These are phyloP conservation scores for Nicotiana noctiflora DNA, from an alignment of 257 asterid species.

Conservation along the genomic window DNA sequence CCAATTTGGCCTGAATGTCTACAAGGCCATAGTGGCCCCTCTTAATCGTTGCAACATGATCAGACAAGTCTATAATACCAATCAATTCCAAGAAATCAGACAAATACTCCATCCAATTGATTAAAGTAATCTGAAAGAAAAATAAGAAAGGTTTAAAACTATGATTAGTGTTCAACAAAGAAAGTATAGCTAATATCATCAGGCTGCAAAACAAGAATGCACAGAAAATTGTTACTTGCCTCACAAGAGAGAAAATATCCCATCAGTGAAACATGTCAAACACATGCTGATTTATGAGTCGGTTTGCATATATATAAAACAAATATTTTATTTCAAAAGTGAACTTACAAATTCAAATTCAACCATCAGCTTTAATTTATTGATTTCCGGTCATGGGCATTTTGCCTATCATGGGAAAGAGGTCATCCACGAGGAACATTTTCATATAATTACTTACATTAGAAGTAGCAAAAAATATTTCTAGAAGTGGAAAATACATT, in stretches of 20 bases:
- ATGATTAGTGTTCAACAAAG: not conserved
- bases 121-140: constrained; percentile 53
- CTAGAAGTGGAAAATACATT: not conserved
- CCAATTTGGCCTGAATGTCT: constrained; percentile 58
- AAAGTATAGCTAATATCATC: not conserved
- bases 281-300: not conserved
- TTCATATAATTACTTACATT: not conserved
- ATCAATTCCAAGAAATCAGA: constrained; percentile 65
- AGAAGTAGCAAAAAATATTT: not conserved
- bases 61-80: constrained; percentile 38
- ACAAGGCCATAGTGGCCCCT: constrained; percentile 75
- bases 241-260: not conserved
- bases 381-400: not conserved
- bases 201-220: not conserved
- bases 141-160: constrained; percentile 4
- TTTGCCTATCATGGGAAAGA: not conserved
- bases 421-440: not conserved
- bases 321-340: not conserved
- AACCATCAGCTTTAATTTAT: not conserved
- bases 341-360: not conserved
- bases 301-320: not conserved
- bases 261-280: not conserved
- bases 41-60: constrained; percentile 54
- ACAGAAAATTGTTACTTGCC: not conserved
- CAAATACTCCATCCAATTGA: constrained; percentile 71